Evolutionary conservation across 106 monocot species (phyloP), one percentile per base, ranked within the genome.

Genomic region (Triglochin maritima): DNA sequence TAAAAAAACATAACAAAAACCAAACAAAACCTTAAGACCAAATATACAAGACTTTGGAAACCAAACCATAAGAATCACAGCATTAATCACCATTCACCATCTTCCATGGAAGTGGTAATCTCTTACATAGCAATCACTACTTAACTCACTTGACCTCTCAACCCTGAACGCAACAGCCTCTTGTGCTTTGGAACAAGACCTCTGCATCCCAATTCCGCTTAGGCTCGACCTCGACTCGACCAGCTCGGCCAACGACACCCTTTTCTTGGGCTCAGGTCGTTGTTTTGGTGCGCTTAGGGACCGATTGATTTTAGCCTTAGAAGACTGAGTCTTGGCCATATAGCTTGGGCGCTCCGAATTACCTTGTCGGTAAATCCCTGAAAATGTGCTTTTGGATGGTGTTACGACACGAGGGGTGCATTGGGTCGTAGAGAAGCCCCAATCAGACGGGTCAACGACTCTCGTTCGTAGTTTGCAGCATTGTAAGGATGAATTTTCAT

Each of bases 261-360:
- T 70, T 17, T 76, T 59, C 59, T 84, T 49, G 3, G 80, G 75
- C 71, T 86, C 87, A 13, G 85, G 81, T 69, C 88, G 49, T 75
- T 88, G 96, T 74, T 77, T 88, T 52, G 91, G 90, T n/a, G 96
- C 84, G 74, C 96, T 98, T 41, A 91, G 96, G 0, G 96, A 88
- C 76, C 96, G 67, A 54, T n/a, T n/a, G n/a, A 82, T 72, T 70
- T 98, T 98, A 6, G 88, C 88, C 47, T 84, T 87, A 68, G 86
- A 98, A 5, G 96, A 98, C 66, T 82, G 83, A 3, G 95, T 96
- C 78, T 77, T 88, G 9, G 78, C 59, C 95, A 96, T 96, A 78
- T 96, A 96, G 55, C 72, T 83, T 0, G 87, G 94, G 29, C 47
- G 50, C 7, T 60, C 67, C 2, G 8, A 43, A 17, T 66, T 60